phyloP scores from a whole-genome alignment of 192 early-diverging fungal species.

The Coemansia sp. region DNA sequence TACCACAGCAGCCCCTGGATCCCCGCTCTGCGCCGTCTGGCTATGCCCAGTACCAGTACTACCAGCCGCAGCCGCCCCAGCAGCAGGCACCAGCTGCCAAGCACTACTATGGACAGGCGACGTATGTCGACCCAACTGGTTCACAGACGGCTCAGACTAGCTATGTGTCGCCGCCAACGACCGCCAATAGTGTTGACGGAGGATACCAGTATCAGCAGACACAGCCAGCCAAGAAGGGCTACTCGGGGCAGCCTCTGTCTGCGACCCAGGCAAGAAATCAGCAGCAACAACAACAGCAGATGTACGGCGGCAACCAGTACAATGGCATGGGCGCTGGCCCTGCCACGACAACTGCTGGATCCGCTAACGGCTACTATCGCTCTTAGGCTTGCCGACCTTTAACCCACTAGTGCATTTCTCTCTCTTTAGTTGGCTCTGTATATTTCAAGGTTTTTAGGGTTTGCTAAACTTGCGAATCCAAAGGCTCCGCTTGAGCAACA shows the following conservation, averaged over 20 bases:
- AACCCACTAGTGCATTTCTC: neutral
- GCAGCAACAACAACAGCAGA: conserved; percentile 13
- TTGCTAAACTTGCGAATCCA: neutral
- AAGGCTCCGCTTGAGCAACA: too few species aligned
- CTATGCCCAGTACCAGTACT: conserved; percentile 13
- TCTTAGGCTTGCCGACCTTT: neutral
- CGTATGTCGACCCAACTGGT: conserved; percentile 10
- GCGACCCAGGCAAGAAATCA: conserved; percentile 40
- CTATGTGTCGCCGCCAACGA: neutral
- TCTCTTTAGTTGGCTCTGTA: neutral
- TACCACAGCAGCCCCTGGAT: conserved; percentile 35
- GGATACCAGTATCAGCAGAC: neutral
- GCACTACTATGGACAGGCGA: conserved; percentile 20
- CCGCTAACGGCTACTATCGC: conserved; percentile 10
- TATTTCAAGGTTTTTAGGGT: neutral
- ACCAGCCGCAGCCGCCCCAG: neutral
- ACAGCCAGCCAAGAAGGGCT: neutral
- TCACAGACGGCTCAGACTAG: neutral
- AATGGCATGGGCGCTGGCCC: conserved; percentile 18
- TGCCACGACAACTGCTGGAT: conserved; percentile 9
- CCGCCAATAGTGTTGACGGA: neutral
- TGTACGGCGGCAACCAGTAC: conserved; percentile 8
- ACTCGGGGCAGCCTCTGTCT: conserved; percentile 38
- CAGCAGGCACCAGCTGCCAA: conserved; percentile 1
- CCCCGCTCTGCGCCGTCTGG: conserved; percentile 8